phyloP scores from a whole-genome alignment of 169 alveolate species.

The Plasmodium reichenowi region DNA sequence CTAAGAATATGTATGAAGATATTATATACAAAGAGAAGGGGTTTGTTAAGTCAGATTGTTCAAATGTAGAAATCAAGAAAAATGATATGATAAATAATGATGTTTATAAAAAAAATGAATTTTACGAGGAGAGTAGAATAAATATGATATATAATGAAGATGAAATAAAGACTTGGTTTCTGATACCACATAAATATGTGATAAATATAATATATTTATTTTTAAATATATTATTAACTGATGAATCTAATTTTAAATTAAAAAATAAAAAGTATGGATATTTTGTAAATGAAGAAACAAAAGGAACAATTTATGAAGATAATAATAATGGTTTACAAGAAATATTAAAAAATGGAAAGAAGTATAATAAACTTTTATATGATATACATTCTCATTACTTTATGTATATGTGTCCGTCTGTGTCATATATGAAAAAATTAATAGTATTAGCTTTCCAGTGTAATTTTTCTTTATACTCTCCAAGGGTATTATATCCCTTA shows the following conservation, averaged over 20 bases:
- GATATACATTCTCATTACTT: constrained; percentile 45
- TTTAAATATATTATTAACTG: constrained; percentile 39
- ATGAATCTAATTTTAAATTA: constrained; percentile 26
- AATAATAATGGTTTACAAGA: constrained; percentile 20
- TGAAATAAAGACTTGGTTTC: constrained; percentile 72
- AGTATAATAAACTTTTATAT: constrained; percentile 33
- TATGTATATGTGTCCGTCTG: constrained; percentile 51
- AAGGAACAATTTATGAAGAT: constrained; percentile 16
- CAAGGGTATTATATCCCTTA: constrained; percentile 55
- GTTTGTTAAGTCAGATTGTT: background rate
- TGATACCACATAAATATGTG: constrained; percentile 50
- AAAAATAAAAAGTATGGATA: constrained; percentile 52
- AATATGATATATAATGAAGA: constrained; percentile 10
- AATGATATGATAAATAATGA: background rate
- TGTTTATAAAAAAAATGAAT: background rate
- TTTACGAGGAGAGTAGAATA: background rate
- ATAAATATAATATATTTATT: constrained; percentile 48
- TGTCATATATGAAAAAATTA: constrained; percentile 43
- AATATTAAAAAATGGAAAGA: constrained; percentile 37
- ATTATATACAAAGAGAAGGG: background rate
- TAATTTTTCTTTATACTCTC: constrained; percentile 62
- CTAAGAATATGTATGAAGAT: too few relatives aligned
- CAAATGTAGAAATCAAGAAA: background rate
- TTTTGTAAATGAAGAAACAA: constrained; percentile 18
- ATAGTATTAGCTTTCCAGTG: constrained; percentile 56